Evolutionary conservation across 352 stramenopile species (phyloP).

Genomic region (Phytopythium kandeliae): DNA sequence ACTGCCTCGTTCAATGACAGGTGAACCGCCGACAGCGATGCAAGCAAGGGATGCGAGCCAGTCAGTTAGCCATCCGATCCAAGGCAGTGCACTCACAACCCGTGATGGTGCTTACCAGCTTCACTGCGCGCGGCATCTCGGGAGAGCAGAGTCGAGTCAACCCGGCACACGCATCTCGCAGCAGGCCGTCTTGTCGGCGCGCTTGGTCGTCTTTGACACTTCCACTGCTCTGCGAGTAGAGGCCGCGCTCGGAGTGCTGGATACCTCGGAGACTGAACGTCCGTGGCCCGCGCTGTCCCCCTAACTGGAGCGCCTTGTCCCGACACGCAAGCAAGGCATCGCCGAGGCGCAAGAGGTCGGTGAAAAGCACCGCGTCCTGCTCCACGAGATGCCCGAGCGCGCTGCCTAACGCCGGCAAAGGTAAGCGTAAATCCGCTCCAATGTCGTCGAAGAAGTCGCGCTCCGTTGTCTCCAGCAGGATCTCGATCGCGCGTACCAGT

Average conservation of each 20-base stretch:
- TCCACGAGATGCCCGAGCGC: constrained; percentile 32
- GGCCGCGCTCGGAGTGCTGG: neutral
- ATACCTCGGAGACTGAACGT: constrained; percentile 5
- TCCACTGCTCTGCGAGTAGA: neutral
- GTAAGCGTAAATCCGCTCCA: constrained; percentile 15
- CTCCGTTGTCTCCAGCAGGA: constrained; percentile 16
- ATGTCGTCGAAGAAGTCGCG: constrained; percentile 4
- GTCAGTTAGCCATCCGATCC: neutral
- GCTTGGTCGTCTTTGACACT: neutral
- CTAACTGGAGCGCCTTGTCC: constrained; percentile 3
- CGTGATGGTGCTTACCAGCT: constrained; percentile 17
- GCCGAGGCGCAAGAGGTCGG: constrained; percentile 41
- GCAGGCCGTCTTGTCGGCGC: neutral
- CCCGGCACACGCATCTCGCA: constrained; percentile 12
- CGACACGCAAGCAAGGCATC: constrained; percentile 20
- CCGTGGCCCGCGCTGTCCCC: neutral
- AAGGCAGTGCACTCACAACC: too few relatives aligned
- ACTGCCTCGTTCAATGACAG: constrained; percentile 6
- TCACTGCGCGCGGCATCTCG: constrained; percentile 45
- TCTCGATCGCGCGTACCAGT: constrained; percentile 19
- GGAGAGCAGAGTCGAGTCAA: constrained; percentile 45
- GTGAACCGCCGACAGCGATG: neutral
- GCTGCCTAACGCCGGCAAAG: constrained; percentile 28
- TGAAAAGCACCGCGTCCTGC: constrained; percentile 28
- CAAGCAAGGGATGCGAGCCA: neutral